phyloP scores from a whole-genome alignment of 2,329 filamentous ascomycete genomes.

The Metarhizium humberi region DNA sequence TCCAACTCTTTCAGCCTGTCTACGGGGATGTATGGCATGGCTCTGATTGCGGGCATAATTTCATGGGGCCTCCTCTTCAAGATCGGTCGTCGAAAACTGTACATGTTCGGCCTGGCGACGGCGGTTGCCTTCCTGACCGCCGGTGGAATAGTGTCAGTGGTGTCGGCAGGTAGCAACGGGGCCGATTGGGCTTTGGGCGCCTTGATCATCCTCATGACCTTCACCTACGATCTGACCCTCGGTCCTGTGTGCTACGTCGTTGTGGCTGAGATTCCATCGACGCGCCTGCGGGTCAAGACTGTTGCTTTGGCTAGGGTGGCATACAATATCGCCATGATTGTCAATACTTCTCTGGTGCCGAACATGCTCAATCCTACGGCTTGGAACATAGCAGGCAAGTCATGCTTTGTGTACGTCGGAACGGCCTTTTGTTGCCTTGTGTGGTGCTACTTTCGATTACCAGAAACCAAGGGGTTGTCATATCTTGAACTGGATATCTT shows the following conservation, averaged over 20 bases:
- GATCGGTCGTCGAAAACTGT: slow-evolving; percentile 31
- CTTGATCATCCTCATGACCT: slow-evolving; percentile 31
- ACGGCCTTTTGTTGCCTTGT: slow-evolving; percentile 13
- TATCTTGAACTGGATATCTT: slow-evolving; percentile 19
- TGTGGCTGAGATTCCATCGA: slow-evolving; percentile 28
- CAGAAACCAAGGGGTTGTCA: slow-evolving; percentile 17
- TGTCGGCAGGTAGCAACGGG: slow-evolving; percentile 16
- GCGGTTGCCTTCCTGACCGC: slow-evolving; percentile 23
- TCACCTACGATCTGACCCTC: slow-evolving; percentile 27
- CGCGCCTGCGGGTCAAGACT: slow-evolving; percentile 28
- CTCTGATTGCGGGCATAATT: slow-evolving; percentile 28
- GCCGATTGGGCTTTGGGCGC: slow-evolving; percentile 25
- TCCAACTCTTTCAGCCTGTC: slow-evolving; percentile 28
- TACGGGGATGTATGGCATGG: slow-evolving; percentile 28
- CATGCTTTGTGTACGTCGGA: slow-evolving; percentile 14
- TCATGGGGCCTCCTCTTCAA: slow-evolving; percentile 29
- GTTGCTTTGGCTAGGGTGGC: slow-evolving; percentile 26
- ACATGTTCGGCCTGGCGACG: slow-evolving; percentile 23
- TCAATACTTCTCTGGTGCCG: slow-evolving; percentile 18
- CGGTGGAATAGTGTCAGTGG: slow-evolving; percentile 28
- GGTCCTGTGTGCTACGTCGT: slow-evolving; percentile 30
- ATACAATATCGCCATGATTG: slow-evolving; percentile 14
- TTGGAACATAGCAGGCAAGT: slow-evolving; percentile 17
- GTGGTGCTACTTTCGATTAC: slow-evolving; percentile 19
- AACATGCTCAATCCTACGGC: slow-evolving; percentile 18